phyloP scores from a whole-genome alignment of 768 basidiomycete species.

The Leccinum longicurvipes region DNA sequence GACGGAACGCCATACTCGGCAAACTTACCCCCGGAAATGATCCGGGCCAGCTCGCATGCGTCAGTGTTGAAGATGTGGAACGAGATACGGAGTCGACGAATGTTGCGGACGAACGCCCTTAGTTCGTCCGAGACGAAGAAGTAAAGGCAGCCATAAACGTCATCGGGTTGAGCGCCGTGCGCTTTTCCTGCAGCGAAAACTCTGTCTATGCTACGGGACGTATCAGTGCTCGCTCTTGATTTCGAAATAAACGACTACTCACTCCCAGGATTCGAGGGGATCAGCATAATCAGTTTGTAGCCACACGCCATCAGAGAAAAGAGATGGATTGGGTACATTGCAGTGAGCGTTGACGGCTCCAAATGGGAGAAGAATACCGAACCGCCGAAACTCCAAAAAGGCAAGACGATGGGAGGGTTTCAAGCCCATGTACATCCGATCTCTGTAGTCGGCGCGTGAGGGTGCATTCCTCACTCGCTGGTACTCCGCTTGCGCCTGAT shows the following conservation, averaged over 20 bases:
- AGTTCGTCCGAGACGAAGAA: constrained; percentile 43
- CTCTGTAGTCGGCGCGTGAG: constrained; percentile 38
- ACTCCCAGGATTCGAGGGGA: constrained; percentile 53
- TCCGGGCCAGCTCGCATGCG: constrained; percentile 39
- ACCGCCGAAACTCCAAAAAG: constrained; percentile 36
- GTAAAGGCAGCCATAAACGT: constrained; percentile 50
- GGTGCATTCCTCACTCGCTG: constrained; percentile 34
- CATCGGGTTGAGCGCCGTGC: constrained; percentile 38
- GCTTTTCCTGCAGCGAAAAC: constrained; percentile 38
- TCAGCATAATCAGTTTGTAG: constrained; percentile 38
- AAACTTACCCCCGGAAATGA: constrained; percentile 25
- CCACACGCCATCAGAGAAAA: constrained; percentile 49
- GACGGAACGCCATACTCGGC: constrained; percentile 20
- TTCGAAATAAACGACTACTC: constrained; percentile 10
- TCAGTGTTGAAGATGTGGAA: constrained; percentile 37
- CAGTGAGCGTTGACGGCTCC: constrained; percentile 41
- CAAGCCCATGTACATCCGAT: constrained; percentile 39
- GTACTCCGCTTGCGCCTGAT: constrained; percentile 32
- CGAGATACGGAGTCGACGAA: constrained; percentile 32
- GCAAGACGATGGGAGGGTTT: constrained; percentile 45
- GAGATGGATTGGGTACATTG: constrained; percentile 41
- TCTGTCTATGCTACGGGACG: constrained; percentile 33
- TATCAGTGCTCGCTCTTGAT: not conserved
- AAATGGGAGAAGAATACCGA: constrained; percentile 48
- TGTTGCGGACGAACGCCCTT: constrained; percentile 33